A percentile compares a stretch with the other conserved stretches of the same genome.
Conservation (phyloP, 768 basidiomycete genomes). For the Filobasidium floriforme region DNA sequence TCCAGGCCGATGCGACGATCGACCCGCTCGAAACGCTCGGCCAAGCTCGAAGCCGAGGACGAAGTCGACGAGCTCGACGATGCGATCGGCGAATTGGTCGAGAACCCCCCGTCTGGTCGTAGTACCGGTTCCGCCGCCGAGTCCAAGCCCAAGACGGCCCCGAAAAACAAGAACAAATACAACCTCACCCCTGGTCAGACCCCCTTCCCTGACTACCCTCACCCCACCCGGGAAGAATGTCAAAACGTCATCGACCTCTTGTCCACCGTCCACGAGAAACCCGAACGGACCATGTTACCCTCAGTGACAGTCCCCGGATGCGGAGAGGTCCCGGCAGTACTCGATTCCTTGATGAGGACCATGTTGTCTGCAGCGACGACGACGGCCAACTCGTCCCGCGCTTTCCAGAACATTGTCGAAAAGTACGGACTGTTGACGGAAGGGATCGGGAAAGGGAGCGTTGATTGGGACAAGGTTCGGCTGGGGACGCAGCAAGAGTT, state of each 20-base stretch:
- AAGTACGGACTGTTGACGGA: constrained; percentile 28
- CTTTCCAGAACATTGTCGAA: constrained; percentile 32
- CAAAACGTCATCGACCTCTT: constrained; percentile 30
- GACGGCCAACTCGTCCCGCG: constrained; percentile 32
- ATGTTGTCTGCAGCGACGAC: constrained; percentile 37
- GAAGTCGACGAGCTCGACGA: neutral
- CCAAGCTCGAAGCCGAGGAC: neutral
- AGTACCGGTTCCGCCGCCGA: neutral
- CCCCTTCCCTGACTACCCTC: constrained; percentile 34
- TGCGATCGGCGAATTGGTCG: neutral
- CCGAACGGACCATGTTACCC: constrained; percentile 19
- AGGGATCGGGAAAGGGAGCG: constrained; percentile 25
- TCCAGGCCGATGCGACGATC: neutral
- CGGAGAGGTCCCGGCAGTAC: constrained; percentile 35
- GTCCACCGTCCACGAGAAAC: constrained; percentile 26
- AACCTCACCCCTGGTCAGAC: constrained; percentile 20
- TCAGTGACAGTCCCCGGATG: constrained; percentile 32
- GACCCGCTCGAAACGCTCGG: neutral
- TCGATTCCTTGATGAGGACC: constrained; percentile 38
- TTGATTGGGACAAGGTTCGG: constrained; percentile 37
- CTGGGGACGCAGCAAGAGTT: constrained; percentile 29
- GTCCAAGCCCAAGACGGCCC: neutral
- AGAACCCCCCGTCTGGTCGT: neutral
- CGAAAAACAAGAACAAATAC: constrained; percentile 9
- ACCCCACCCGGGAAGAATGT: constrained; percentile 33